phyloP scores from a whole-genome alignment of 2,329 filamentous ascomycete species.

The Aspergillus tamarii region DNA sequence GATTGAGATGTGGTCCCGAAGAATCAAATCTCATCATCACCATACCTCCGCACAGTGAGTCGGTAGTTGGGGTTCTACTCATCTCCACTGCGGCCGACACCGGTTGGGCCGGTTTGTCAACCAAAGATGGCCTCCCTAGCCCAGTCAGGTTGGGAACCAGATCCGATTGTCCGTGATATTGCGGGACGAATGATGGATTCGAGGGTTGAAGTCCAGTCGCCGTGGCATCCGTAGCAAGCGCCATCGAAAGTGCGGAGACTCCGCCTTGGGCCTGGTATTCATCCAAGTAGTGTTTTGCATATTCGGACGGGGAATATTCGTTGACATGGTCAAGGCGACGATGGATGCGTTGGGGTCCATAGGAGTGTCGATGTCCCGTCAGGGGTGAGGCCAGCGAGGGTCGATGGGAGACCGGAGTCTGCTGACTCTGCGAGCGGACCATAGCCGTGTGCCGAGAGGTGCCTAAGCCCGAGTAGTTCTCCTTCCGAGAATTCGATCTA shows the following conservation, averaged over 20 bases:
- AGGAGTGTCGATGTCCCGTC: conserved; percentile 36
- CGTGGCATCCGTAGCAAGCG: conserved; percentile 28
- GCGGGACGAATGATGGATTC: conserved; percentile 19
- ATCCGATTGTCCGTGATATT: conserved; percentile 27
- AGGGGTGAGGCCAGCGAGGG: conserved; percentile 27
- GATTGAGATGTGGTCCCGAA: conserved; percentile 40
- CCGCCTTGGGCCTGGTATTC: conserved; percentile 28
- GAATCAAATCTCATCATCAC: conserved; percentile 51
- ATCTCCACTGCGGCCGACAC: conserved; percentile 43
- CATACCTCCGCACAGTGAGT: conserved; percentile 48
- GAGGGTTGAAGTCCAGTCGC: conserved; percentile 28
- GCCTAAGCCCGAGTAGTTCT: conserved; percentile 26
- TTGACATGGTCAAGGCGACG: conserved; percentile 41
- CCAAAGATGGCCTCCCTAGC: conserved; percentile 15
- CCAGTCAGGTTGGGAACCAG: conserved; percentile 11
- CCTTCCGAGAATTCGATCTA: conserved; percentile 33
- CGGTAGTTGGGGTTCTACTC: conserved; percentile 50
- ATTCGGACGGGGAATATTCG: conserved; percentile 48
- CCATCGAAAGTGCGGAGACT: conserved; percentile 29
- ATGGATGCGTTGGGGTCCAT: conserved; percentile 32
- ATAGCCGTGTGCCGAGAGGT: conserved; percentile 39
- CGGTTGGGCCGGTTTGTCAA: conserved; percentile 32
- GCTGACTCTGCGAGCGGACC: conserved; percentile 44
- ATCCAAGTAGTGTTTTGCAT: conserved; percentile 41
- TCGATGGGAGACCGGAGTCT: conserved; percentile 37